Evolutionary conservation across 352 stramenopile species (phyloP), one percentile per base, ranked within the genome.

Genomic region (Phytophthora sp.): DNA sequence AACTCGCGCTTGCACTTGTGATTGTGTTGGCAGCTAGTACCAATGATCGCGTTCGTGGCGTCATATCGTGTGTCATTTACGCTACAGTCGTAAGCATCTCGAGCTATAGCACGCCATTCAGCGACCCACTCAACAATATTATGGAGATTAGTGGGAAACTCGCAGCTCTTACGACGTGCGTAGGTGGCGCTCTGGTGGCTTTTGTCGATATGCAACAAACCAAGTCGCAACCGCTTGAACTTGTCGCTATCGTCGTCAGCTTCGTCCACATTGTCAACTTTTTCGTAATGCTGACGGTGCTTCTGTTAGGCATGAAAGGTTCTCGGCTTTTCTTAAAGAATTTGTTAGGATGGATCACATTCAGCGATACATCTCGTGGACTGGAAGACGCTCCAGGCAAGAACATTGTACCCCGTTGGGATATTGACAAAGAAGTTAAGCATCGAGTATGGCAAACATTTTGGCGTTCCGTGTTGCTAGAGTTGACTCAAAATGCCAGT

Each of bases 401-500:
- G 7, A 53, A 66, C 1, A 61, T 88, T 27, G 35, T 85, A 3
- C 65, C 60, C 0, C 26, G 58, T 4, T 85, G 73, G 79, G 66
- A 84, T 27, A 5, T 86, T 5, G 63, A 88, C 1, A 75, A 73
- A 41, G 76, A 88, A 35, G 49, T 54, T 5, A 84, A 84, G 49
- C 72, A 82, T 46, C 74, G 76, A 26, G 58, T 88, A 20, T 88
- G 79, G 79, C 79, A 86, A 13, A 44, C 65, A 1, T 88, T 88
- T 29, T 88, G 79, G 79, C 47, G 74, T 7, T 60, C 65, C 7
- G 8, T 77, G 15, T 18, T 88, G 20, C 57, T 83, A 0, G 62
- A 71, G 7, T 16, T 72, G 2, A 21, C 52, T 8, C 42, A 60
- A 46, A 51, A 46, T 11, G 16, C 21, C 5, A 16, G 21, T n/a